Evolutionary conservation across 164 flowering plant species (phyloP).

Genomic region (Vitis amurensis): DNA sequence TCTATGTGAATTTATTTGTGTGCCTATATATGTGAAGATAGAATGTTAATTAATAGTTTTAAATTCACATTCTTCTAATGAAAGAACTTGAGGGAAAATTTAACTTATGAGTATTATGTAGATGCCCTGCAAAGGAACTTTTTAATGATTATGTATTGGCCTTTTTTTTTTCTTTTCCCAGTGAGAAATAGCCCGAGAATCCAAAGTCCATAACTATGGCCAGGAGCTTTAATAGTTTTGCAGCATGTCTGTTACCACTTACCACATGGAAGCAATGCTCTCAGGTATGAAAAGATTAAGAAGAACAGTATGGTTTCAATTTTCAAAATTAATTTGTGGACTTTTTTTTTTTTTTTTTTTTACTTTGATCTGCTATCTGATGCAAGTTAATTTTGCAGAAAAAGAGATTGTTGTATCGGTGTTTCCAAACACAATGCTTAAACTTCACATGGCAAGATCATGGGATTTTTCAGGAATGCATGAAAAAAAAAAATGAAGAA

Average conservation of each 20-base stretch:
- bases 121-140: too few relatives aligned
- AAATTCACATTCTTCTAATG: too few relatives aligned
- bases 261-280: too few relatives aligned
- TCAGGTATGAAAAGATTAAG: too few relatives aligned
- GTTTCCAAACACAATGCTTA: slow-evolving; percentile 39
- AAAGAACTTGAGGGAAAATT: background rate
- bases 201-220: slow-evolving; percentile 55
- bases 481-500: background rate
- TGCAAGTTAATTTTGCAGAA: slow-evolving; percentile 30
- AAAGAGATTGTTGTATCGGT: slow-evolving; percentile 59
- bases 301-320: too few relatives aligned
- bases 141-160: too few relatives aligned
- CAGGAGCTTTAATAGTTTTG: too few relatives aligned
- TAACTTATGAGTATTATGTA: background rate
- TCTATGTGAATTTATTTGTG: too few relatives aligned
- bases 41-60: too few relatives aligned
- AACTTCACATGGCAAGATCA: slow-evolving; percentile 62
- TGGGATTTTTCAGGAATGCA: slow-evolving; percentile 69
- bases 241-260: too few relatives aligned
- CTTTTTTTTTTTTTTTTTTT: background rate
- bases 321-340: too few relatives aligned
- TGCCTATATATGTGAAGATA: background rate
- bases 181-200: slow-evolving; percentile 50
- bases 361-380: background rate
- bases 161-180: slow-evolving; percentile 16